Conservation (phyloP, 73 alveolate species). For the Paramecium caudatum region DNA sequence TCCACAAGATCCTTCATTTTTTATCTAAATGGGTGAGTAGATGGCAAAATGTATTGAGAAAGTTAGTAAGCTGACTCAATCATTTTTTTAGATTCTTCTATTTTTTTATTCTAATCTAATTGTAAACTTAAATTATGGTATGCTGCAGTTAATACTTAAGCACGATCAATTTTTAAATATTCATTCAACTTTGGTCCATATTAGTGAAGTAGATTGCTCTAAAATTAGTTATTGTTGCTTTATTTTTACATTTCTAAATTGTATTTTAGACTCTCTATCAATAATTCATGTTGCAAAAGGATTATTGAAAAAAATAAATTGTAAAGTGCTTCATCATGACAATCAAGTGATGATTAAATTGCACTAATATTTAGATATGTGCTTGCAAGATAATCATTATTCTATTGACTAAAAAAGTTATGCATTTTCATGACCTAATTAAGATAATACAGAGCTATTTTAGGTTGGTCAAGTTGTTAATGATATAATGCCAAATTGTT, state of each 20-base stretch:
- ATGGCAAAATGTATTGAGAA: neutral
- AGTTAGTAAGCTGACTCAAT: neutral
- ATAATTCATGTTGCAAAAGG: constrained; percentile 17
- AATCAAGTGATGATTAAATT: neutral
- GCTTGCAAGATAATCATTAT: neutral
- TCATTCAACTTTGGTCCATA: neutral
- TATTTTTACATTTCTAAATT: neutral
- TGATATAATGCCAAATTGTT: constrained; percentile 1
- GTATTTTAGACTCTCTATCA: neutral
- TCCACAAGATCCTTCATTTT: neutral
- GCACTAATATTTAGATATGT: constrained; percentile 46
- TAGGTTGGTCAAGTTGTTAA: neutral
- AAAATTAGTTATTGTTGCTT: neutral
- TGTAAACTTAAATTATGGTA: neutral
- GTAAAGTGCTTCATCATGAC: constrained; percentile 22
- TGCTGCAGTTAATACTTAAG: constrained; percentile 13
- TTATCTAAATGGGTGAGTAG: neutral
- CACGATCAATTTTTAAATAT: neutral
- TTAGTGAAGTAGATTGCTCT: neutral
- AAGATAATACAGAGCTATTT: neutral
- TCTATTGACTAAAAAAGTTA: neutral
- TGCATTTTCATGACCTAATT: neutral
- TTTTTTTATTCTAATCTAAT: neutral
- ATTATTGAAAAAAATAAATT: neutral
- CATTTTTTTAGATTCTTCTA: neutral